Evolutionary conservation across 495 filamentous ascomycete genomes (phyloP).

Genomic region (Evernia prunastri): DNA sequence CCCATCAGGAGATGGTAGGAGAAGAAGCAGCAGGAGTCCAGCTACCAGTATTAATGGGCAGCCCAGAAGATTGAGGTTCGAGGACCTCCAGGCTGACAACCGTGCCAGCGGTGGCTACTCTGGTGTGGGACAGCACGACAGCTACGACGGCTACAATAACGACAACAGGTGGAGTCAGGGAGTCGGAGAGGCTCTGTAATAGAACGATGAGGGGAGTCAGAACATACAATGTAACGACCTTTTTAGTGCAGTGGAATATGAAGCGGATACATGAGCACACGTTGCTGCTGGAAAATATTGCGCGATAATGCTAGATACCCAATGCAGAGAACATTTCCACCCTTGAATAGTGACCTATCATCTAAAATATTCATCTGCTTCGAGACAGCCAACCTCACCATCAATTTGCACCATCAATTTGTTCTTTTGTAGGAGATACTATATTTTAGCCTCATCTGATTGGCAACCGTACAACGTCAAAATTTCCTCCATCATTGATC

Average conservation of each 20-base stretch:
- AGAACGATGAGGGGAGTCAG: neutral
- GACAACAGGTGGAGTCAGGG: slow-evolving; percentile 19
- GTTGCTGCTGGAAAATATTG: neutral
- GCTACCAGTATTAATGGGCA: slow-evolving; percentile 28
- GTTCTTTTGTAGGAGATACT: no score
- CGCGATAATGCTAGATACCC: slow-evolving; percentile 14
- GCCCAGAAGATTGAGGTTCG: slow-evolving; percentile 25
- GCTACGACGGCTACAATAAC: slow-evolving; percentile 17
- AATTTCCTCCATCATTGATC: neutral
- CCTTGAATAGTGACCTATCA: neutral
- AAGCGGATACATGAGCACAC: slow-evolving; percentile 2
- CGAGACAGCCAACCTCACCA: neutral
- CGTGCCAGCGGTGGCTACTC: slow-evolving; percentile 4
- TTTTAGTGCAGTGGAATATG: neutral
- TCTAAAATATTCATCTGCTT: neutral
- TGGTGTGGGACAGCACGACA: slow-evolving; percentile 9
- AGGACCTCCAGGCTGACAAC: slow-evolving; percentile 21
- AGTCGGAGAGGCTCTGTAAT: slow-evolving; percentile 24
- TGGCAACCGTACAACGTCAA: neutral
- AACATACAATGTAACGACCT: neutral
- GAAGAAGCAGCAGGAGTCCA: slow-evolving; percentile 23
- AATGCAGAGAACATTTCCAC: neutral
- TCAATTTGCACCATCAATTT: no score
- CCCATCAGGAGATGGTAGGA: slow-evolving; percentile 5
- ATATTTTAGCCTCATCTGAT: no score